phyloP scores from a whole-genome alignment of 2,329 filamentous ascomycete species.

The Dactylonectria estremocensis region DNA sequence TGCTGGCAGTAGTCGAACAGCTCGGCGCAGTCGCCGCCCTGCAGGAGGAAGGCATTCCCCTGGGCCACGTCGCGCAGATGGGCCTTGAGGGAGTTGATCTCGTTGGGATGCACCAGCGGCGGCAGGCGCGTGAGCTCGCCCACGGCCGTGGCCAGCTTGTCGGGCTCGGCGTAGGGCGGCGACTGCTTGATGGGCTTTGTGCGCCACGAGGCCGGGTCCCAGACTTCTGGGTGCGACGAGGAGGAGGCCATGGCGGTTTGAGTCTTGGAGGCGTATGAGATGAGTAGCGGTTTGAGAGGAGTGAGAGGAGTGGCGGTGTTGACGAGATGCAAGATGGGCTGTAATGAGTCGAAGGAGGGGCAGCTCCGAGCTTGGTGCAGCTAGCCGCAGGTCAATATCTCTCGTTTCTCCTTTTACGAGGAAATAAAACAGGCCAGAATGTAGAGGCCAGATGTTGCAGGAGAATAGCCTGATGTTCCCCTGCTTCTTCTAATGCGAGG shows the following conservation, averaged over 20 bases:
- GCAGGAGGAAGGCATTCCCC: conserved; percentile 92
- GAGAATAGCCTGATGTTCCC: not conserved
- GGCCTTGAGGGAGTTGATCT: conserved; percentile 85
- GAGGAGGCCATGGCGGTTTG: conserved; percentile 31
- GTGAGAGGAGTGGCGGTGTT: not conserved
- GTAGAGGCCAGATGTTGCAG: not conserved
- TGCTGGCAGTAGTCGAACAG: conserved; percentile 97
- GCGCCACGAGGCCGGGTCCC: conserved; percentile 80
- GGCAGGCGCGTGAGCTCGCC: conserved; percentile 78
- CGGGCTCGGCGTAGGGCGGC: conserved; percentile 77
- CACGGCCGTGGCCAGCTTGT: conserved; percentile 72
- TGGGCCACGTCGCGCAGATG: conserved; percentile 88
- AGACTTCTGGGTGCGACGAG: conserved; percentile 49
- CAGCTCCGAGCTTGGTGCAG: not conserved
- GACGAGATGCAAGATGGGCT: conserved; percentile 17
- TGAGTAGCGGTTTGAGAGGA: not conserved
- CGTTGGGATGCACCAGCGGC: conserved; percentile 83
- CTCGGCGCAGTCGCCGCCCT: conserved; percentile 97
- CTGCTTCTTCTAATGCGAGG: not conserved
- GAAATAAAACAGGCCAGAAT: not conserved
- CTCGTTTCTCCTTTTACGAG: not conserved
- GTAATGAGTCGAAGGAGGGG: conserved; percentile 4
- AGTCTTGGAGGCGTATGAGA: too few species aligned
- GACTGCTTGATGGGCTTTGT: conserved; percentile 85
- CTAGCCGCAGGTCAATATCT: not conserved